Evolutionary conservation across 2,329 filamentous ascomycete species (phyloP), one percentile per base, ranked within the genome.

Genomic region (Epichloe typhina): DNA sequence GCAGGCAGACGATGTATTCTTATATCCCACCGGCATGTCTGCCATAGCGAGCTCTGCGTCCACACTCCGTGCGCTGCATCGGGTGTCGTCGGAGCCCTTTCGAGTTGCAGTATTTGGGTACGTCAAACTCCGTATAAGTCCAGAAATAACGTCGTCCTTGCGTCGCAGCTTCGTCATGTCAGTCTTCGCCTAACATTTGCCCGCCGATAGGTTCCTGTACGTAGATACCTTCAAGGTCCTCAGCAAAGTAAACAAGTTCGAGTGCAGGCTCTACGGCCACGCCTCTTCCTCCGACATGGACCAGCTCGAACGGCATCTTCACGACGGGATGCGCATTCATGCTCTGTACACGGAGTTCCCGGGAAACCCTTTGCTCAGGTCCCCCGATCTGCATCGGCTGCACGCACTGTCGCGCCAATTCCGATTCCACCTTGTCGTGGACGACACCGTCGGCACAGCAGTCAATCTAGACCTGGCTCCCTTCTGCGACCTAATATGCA

Each of bases 21-120:
- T 79, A 4, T 76, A 72, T 54, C 67, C 67, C 12, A 72, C 69
- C 2, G 75, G 76, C 19, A 80, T 79, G 75, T 69, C 71, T 2
- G 67, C 69, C n/a, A 72, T 80, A 13, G 56, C 55, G 5, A 58
- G 59, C 17, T 56, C 56, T 45, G 59, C 58, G 3, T 42, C 51
- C 2, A 53, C 54, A 3, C 12, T 63, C 26, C 44, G 9, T 0
- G 11, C 41, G 6, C 31, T 58, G 1, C 47, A 39, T 4, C 13
- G 33, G 12, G 23, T 45, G 6, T 46, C 40, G n/a, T 12, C 12
- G 2, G 36, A 38, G 35, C 5, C 31, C 26, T 55, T 50, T 45
- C 56, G 49, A 39, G 54, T 62, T n/a, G 62, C 53, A 3, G 57
- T 63, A 5, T 61, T 64, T 19, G 62, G 62, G 62, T 63, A 52